Percentiles rank a stretch among this genome's conserved stretches.
Evolutionary conservation across 805 yeast genomes (phyloP).

Genomic region (Candida argentea): DNA sequence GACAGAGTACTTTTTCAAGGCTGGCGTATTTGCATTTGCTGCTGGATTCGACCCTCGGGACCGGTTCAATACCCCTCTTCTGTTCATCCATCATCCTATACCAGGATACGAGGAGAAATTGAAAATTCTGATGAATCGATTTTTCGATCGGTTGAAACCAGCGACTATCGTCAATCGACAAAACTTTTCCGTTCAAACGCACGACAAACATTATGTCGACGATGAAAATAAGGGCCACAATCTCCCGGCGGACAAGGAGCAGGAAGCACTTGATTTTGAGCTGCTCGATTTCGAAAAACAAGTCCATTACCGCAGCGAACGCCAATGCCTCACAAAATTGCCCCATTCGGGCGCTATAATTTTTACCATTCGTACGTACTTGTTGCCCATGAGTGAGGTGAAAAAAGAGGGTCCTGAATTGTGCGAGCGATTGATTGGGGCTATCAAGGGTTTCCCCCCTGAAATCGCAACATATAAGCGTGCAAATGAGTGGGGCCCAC

Average conservation of each 20-base stretch:
- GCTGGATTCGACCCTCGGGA: constrained; percentile 33
- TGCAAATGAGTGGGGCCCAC: constrained; percentile 60
- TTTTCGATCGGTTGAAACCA: constrained; percentile 23
- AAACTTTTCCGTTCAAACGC: constrained; percentile 33
- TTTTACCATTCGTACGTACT: constrained; percentile 32
- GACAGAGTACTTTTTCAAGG: constrained; percentile 31
- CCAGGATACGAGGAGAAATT: constrained; percentile 32
- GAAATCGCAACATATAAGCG: constrained; percentile 53
- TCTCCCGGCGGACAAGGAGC: constrained; percentile 14
- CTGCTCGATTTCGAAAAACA: constrained; percentile 27
- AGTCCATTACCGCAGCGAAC: constrained; percentile 34
- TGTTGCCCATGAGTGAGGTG: constrained; percentile 24
- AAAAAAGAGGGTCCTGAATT: constrained; percentile 24
- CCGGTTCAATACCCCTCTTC: constrained; percentile 27
- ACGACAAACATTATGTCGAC: constrained; percentile 23
- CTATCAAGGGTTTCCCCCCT: constrained; percentile 54
- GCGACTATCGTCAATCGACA: constrained; percentile 30
- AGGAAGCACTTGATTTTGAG: constrained; percentile 15
- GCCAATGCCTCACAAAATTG: constrained; percentile 29
- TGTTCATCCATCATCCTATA: constrained; percentile 30
- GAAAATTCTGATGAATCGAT: constrained; percentile 31
- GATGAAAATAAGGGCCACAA: constrained; percentile 32
- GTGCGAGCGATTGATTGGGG: constrained; percentile 46
- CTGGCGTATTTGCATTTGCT: constrained; percentile 35
- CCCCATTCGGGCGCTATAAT: constrained; percentile 29